Evolutionary conservation across 331 rosid genomes (phyloP).

Genomic region (Telfairia occidentalis): DNA sequence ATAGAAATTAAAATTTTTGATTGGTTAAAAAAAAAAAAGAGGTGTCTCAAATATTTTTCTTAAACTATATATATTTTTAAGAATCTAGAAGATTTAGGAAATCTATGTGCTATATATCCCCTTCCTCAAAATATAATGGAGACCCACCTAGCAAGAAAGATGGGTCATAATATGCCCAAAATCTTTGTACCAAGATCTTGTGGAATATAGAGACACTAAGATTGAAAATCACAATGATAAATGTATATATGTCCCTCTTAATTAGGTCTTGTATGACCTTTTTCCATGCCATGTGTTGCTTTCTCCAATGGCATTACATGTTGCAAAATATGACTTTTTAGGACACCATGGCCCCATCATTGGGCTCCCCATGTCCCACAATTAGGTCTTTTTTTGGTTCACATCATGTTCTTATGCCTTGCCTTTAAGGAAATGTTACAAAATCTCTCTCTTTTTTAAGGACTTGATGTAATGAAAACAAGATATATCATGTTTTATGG

Average conservation of each 20-base stretch:
- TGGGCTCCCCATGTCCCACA: background rate
- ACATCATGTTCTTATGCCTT: background rate
- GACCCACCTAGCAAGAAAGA: background rate
- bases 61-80: background rate
- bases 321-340: background rate
- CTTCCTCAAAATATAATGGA: background rate
- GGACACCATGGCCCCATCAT: background rate
- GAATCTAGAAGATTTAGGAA: background rate
- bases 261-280: background rate
- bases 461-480: background rate
- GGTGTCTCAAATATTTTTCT: background rate
- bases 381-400: background rate
- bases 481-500: background rate
- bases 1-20: background rate
- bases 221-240: background rate
- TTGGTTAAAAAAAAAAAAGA: background rate
- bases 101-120: background rate
- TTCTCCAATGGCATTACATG: background rate
- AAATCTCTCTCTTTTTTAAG: background rate
- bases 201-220: background rate
- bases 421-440: background rate
- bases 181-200: constrained; percentile 10
- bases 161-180: background rate
- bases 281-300: background rate
- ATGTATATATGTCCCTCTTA: background rate